phyloP scores from a whole-genome alignment of 352 stramenopile genomes.

The Phytopythium helicoides region DNA sequence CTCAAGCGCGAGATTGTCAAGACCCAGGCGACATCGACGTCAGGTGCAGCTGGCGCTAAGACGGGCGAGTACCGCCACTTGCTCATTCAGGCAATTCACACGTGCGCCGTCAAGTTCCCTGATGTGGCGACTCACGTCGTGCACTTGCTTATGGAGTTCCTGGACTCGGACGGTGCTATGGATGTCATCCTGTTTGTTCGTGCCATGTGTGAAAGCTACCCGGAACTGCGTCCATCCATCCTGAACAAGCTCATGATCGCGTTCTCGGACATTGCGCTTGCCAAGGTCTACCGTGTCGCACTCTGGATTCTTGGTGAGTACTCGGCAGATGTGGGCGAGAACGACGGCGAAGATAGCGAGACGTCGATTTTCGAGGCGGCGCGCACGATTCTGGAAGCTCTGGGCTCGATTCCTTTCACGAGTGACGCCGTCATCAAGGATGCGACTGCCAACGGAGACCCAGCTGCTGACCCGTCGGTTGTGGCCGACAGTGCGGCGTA shows the following conservation, averaged over 20 bases:
- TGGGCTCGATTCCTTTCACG: constrained; percentile 75
- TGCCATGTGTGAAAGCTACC: constrained; percentile 97
- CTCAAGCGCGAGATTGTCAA: constrained; percentile 91
- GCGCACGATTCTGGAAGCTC: constrained; percentile 87
- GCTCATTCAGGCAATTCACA: constrained; percentile 98
- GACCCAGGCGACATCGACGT: constrained; percentile 75
- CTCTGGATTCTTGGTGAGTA: constrained; percentile 98
- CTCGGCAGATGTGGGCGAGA: constrained; percentile 41
- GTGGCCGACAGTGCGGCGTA: constrained; percentile 44
- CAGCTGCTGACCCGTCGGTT: constrained; percentile 5
- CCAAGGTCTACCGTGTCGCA: constrained; percentile 96
- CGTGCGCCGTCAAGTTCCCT: constrained; percentile 97
- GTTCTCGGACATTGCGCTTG: constrained; percentile 92
- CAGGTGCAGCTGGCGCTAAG: constrained; percentile 82
- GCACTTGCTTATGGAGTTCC: constrained; percentile 99
- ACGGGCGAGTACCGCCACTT: constrained; percentile 95
- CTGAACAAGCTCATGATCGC: constrained; percentile 94
- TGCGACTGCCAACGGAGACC: constrained; percentile 13
- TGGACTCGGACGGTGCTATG: constrained; percentile 96
- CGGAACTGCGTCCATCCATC: constrained; percentile 90
- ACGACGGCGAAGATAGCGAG: constrained; percentile 43
- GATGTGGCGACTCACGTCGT: constrained; percentile 98
- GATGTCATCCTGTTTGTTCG: constrained; percentile 99
- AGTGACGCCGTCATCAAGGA: constrained; percentile 54
- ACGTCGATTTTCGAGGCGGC: constrained; percentile 77